Evolutionary conservation across 2,329 filamentous ascomycete species (phyloP).

Genomic region (Arthrobotrys conoides): DNA sequence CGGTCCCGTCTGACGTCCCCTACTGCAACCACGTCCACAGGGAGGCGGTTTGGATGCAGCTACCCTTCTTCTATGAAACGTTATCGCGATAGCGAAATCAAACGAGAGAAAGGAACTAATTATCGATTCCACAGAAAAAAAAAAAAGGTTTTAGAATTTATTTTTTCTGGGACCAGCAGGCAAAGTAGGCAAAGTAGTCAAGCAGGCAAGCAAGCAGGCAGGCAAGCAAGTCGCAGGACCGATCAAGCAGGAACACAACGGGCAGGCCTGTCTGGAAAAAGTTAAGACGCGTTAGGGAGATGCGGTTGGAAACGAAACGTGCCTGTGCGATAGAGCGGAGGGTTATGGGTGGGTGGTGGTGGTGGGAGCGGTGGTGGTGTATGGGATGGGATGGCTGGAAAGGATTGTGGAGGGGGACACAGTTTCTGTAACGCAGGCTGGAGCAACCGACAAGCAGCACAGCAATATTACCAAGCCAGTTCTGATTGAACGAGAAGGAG

Average conservation of each 20-base stretch:
- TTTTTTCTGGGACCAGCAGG: constrained; percentile 6
- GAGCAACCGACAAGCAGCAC: constrained; percentile 1
- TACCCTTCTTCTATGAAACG: constrained; percentile 57
- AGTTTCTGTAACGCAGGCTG: constrained; percentile 51
- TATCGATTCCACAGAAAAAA: constrained; percentile 23
- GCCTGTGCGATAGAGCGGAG: constrained; percentile 53
- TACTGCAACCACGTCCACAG: constrained; percentile 42
- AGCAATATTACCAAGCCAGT: constrained; percentile 25
- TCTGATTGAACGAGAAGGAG: too few species aligned
- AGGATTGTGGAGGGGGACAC: constrained; percentile 53
- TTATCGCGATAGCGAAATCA: constrained; percentile 56
- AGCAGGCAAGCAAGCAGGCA: constrained; percentile 16
- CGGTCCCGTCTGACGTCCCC: constrained; percentile 58
- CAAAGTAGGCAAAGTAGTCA: background rate
- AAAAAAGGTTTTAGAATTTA: constrained; percentile 26
- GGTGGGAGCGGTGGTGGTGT: constrained; percentile 11
- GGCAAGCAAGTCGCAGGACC: constrained; percentile 27
- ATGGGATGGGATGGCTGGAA: constrained; percentile 42
- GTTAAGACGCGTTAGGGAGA: constrained; percentile 59
- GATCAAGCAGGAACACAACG: constrained; percentile 37
- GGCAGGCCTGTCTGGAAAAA: constrained; percentile 55
- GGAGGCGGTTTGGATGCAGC: constrained; percentile 38
- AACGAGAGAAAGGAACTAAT: constrained; percentile 36
- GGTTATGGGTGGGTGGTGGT: constrained; percentile 26
- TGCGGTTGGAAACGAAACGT: constrained; percentile 61